These are phyloP conservation scores for Rhodotorula sp. DNA, from an alignment of 1,284 basidiomycete species.

Conservation along the genomic window DNA sequence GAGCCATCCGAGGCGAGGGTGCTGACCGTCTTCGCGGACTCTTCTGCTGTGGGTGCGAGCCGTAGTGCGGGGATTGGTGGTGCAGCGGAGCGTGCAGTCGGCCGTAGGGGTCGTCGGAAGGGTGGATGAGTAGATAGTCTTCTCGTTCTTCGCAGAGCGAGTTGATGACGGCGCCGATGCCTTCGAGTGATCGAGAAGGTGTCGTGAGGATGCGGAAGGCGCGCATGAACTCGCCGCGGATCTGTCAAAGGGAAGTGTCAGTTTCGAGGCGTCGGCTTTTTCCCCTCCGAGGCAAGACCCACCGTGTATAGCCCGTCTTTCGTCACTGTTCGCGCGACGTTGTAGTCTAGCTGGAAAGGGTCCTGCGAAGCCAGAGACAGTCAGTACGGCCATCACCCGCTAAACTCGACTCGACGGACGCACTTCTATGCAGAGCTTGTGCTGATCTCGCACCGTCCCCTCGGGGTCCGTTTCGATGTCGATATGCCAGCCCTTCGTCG, in stretches of 20 bases:
- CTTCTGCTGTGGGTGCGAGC: constrained; percentile 1
- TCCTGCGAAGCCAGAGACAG: constrained; percentile 58
- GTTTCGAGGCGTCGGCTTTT: background rate
- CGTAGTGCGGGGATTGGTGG: background rate
- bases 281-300: constrained; percentile 46
- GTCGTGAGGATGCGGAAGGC: constrained; percentile 62
- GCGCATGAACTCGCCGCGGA: constrained; percentile 97
- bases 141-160: constrained; percentile 46
- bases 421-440: constrained; percentile 90
- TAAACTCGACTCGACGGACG: constrained; percentile 31
- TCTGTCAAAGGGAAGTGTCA: constrained; percentile 56
- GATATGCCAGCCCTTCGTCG: constrained; percentile 86
- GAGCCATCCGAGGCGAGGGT: constrained; percentile 33
- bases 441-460: constrained; percentile 75
- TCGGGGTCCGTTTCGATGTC: constrained; percentile 62
- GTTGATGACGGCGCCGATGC: constrained; percentile 42
- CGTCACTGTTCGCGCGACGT: constrained; percentile 93
- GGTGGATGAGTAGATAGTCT: constrained; percentile 45
- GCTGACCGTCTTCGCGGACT: constrained; percentile 31
- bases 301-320: constrained; percentile 93
- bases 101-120: constrained; percentile 29
- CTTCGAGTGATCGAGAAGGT: constrained; percentile 29
- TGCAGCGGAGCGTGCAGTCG: constrained; percentile 5
- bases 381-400: background rate
- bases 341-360: constrained; percentile 92